These are phyloP conservation scores for Microglena sp. DNA, from an alignment of 139 green algal genomes.

Conservation along the genomic window DNA sequence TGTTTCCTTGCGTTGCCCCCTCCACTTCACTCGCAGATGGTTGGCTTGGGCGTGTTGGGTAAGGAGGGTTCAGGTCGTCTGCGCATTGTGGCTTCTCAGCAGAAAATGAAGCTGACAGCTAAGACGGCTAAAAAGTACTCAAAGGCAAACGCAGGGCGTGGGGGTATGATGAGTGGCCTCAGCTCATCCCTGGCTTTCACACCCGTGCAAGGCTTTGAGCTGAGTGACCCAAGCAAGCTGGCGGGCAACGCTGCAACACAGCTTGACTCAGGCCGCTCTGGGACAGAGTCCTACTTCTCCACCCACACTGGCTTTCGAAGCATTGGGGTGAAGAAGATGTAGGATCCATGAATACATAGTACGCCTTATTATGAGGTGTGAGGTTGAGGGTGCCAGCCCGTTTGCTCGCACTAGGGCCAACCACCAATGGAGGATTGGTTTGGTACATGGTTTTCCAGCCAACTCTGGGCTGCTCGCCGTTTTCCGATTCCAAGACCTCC, in stretches of 20 bases:
- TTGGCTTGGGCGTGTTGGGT: conserved; percentile 80
- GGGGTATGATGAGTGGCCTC: conserved; percentile 36
- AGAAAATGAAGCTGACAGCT: conserved; percentile 71
- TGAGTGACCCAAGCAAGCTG: conserved; percentile 15
- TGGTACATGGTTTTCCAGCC: too few relatives aligned
- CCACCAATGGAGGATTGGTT: too few relatives aligned
- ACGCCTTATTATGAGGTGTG: too few relatives aligned
- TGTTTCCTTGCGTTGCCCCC: background rate
- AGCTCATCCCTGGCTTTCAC: conserved; percentile 90
- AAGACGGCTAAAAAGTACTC: conserved; percentile 67
- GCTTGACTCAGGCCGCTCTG: background rate
- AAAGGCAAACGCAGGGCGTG: conserved; percentile 22
- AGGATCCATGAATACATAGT: too few relatives aligned
- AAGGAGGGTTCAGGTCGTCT: conserved; percentile 74
- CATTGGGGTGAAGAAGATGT: too few relatives aligned
- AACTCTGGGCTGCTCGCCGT: too few relatives aligned
- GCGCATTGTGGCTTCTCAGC: conserved; percentile 56
- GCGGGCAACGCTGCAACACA: background rate
- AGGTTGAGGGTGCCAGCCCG: too few relatives aligned
- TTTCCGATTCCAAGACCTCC: too few relatives aligned
- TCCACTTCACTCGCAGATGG: conserved; percentile 17
- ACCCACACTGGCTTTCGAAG: conserved; percentile 12
- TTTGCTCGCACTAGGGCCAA: too few relatives aligned
- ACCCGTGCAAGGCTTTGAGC: conserved; percentile 57
- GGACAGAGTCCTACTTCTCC: conserved; percentile 23